Percentiles rank a stretch among this genome's conserved stretches.
phyloP scores from a whole-genome alignment of 129 eudicot genomes.

The Logfia minima region DNA sequence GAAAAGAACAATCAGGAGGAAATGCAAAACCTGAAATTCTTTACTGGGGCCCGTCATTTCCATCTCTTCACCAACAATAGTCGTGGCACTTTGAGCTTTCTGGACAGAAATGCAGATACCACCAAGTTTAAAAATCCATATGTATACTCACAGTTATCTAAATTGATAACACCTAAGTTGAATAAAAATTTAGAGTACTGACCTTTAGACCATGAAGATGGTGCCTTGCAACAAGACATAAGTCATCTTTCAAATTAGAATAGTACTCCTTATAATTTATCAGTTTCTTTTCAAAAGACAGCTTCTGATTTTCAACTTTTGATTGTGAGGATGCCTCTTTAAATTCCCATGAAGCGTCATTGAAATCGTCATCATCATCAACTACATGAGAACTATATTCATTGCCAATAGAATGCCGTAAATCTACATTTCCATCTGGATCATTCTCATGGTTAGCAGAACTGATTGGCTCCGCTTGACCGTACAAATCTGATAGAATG shows the following conservation, averaged over 20 bases:
- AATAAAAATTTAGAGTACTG: slow-evolving; percentile 11
- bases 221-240: slow-evolving; percentile 44
- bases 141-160: slow-evolving; percentile 5
- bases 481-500: slow-evolving; percentile 66
- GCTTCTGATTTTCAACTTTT: slow-evolving; percentile 27
- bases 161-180: slow-evolving; percentile 17
- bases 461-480: slow-evolving; percentile 53
- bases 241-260: slow-evolving; percentile 49
- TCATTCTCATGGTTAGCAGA: slow-evolving; percentile 20
- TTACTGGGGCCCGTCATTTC: slow-evolving; percentile 40
- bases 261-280: slow-evolving; percentile 47
- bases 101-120: slow-evolving; percentile 31
- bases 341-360: slow-evolving; percentile 67
- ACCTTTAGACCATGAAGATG: slow-evolving; percentile 68
- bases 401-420: slow-evolving; percentile 22
- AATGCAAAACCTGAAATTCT: slow-evolving; percentile 60
- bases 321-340: slow-evolving; percentile 49
- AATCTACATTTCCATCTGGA: slow-evolving; percentile 29
- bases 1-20: slow-evolving; percentile 14
- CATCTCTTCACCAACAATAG: slow-evolving; percentile 44
- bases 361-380: slow-evolving; percentile 38
- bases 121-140: slow-evolving; percentile 1
- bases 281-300: slow-evolving; percentile 35
- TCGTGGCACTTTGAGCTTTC: slow-evolving; percentile 48
- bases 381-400: slow-evolving; percentile 33